Conservation (phyloP, 2,329 filamentous ascomycete species). For the Didymosphaeria variabile region DNA sequence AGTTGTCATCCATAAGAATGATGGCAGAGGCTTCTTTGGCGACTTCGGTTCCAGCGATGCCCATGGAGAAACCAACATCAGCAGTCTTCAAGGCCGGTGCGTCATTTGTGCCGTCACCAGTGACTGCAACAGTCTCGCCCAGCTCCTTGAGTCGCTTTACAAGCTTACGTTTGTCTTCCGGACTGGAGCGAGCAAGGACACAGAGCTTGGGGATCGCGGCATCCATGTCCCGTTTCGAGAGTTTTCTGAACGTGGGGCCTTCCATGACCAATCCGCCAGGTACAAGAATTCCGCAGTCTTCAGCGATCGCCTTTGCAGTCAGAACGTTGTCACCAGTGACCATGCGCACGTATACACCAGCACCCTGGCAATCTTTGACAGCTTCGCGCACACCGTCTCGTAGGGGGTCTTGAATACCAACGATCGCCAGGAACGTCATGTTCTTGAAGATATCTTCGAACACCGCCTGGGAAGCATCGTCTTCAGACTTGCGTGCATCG, state of each 20-base stretch:
- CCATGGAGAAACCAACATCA: slow-evolving; percentile 84
- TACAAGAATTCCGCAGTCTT: slow-evolving; percentile 79
- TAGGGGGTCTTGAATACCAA: slow-evolving; percentile 84
- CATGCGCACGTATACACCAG: slow-evolving; percentile 84
- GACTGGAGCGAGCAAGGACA: slow-evolving; percentile 73
- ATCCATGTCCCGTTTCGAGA: slow-evolving; percentile 67
- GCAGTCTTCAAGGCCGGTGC: slow-evolving; percentile 79
- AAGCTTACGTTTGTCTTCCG: slow-evolving; percentile 73
- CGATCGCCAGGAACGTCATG: slow-evolving; percentile 77
- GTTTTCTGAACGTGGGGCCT: slow-evolving; percentile 78
- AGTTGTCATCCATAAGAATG: slow-evolving; percentile 86
- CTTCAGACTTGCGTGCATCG: slow-evolving; percentile 65
- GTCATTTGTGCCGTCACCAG: slow-evolving; percentile 82
- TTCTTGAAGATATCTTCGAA: slow-evolving; percentile 75
- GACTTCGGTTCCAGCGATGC: slow-evolving; percentile 80
- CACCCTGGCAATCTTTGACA: slow-evolving; percentile 75
- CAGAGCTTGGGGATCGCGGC: slow-evolving; percentile 69
- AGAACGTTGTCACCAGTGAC: slow-evolving; percentile 85
- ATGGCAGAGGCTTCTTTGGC: slow-evolving; percentile 84
- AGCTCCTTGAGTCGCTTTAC: slow-evolving; percentile 71
- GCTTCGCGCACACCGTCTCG: slow-evolving; percentile 78
- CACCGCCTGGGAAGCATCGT: slow-evolving; percentile 68
- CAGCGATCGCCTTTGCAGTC: slow-evolving; percentile 80
- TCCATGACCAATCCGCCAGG: slow-evolving; percentile 78
- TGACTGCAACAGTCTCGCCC: slow-evolving; percentile 81